Percentiles rank a stretch among this genome's conserved stretches.
Conservation (phyloP, 495 filamentous ascomycete genomes). For the Hyaloscypha bicolor region DNA sequence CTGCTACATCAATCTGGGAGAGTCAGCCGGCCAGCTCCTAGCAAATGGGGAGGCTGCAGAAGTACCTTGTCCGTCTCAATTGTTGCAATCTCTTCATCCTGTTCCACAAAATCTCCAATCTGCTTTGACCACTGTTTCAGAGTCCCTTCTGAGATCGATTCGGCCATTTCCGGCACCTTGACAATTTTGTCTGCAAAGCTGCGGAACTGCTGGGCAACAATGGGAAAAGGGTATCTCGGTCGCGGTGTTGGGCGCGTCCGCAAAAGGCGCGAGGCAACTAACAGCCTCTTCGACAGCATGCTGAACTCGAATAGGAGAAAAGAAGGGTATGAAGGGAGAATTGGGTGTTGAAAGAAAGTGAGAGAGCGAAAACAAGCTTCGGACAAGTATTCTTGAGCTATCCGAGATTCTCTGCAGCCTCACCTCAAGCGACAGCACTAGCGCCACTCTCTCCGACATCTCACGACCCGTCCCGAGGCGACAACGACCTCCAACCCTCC, state of each 20-base stretch:
- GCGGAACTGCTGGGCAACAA: slow-evolving; percentile 51
- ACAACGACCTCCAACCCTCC: not conserved
- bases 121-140: slow-evolving; percentile 95
- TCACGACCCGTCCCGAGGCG: slow-evolving; percentile 6
- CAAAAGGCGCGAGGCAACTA: slow-evolving; percentile 49
- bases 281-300: slow-evolving; percentile 53
- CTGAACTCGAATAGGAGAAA: slow-evolving; percentile 28
- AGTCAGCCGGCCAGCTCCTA: slow-evolving; percentile 13
- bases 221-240: slow-evolving; percentile 39
- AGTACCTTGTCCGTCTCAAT: slow-evolving; percentile 99
- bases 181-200: slow-evolving; percentile 76
- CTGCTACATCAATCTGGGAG: slow-evolving; percentile 28
- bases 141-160: slow-evolving; percentile 97
- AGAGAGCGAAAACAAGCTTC: slow-evolving; percentile 2
- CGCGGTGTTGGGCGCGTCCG: slow-evolving; percentile 44
- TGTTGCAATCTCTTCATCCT: slow-evolving; percentile 97
- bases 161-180: slow-evolving; percentile 97
- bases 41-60: slow-evolving; percentile 1
- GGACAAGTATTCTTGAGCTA: slow-evolving; percentile 16
- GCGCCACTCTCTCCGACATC: slow-evolving; percentile 19
- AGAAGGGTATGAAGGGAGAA: slow-evolving; percentile 6
- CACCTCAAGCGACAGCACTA: slow-evolving; percentile 17
- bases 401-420: slow-evolving; percentile 20
- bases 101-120: slow-evolving; percentile 91
- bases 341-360: slow-evolving; percentile 12